Evolutionary conservation across 2,329 filamentous ascomycete species (phyloP).

Genomic region (Monosporascus sp.): DNA sequence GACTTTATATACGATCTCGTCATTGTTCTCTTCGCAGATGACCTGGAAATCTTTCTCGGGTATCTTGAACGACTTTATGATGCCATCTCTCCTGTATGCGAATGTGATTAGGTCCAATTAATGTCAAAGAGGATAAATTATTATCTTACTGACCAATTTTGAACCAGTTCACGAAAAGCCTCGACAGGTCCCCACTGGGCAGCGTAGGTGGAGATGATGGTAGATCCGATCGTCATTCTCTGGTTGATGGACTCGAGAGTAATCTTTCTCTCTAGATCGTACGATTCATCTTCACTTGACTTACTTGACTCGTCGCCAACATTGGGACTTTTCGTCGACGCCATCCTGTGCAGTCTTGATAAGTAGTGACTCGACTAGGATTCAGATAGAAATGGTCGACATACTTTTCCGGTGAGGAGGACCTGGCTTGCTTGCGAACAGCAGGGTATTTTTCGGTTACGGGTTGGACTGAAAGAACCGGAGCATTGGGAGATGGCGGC

Average conservation of each 20-base stretch:
- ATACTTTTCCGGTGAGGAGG: no score
- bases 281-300: background rate
- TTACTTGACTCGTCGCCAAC: no score
- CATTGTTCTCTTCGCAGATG: conserved; percentile 11
- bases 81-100: conserved; percentile 22
- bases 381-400: no score
- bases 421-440: no score
- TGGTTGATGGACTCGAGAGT: conserved; percentile 6
- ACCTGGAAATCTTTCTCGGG: conserved; percentile 18
- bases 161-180: conserved; percentile 29
- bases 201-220: conserved; percentile 7
- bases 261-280: background rate
- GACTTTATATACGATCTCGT: conserved; percentile 25
- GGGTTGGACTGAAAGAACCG: no score
- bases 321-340: no score
- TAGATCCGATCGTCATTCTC: conserved; percentile 1
- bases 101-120: background rate
- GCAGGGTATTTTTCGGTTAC: no score
- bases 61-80: conserved; percentile 20
- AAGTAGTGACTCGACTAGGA: no score
- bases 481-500: no score
- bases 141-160: conserved; percentile 24
- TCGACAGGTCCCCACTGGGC: conserved; percentile 11
- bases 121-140: no score
- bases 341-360: no score